phyloP scores from a whole-genome alignment of 192 early-diverging fungal species.

The Coemansia biformis region DNA sequence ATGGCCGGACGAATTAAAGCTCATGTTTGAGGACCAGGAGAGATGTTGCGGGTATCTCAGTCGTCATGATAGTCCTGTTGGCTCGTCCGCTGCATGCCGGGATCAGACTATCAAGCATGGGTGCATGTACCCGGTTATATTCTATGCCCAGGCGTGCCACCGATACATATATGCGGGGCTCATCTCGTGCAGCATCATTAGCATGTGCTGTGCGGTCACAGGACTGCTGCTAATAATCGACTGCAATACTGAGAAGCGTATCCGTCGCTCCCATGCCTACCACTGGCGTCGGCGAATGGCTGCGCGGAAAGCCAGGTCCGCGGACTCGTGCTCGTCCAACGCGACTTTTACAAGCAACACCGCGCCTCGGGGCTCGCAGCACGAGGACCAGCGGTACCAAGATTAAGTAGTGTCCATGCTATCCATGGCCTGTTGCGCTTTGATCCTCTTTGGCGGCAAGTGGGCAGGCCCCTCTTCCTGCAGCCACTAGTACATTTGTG shows the following conservation, averaged over 20 bases:
- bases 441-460: no score
- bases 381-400: no score
- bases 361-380: no score
- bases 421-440: no score
- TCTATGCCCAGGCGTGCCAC: constrained; percentile 24
- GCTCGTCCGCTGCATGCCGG: constrained; percentile 18
- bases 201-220: constrained; percentile 13
- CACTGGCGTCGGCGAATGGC: constrained; percentile 19
- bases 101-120: constrained; percentile 15
- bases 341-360: no score
- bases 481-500: neutral
- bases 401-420: no score
- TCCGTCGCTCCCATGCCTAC: constrained; percentile 15
- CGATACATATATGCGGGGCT: constrained; percentile 37
- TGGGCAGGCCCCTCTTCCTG: no score
- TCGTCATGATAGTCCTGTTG: constrained; percentile 18
- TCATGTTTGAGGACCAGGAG: constrained; percentile 19
- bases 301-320: constrained; percentile 2
- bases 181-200: constrained; percentile 23
- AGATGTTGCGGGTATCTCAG: constrained; percentile 38
- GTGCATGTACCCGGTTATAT: constrained; percentile 30
- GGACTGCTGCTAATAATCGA: constrained; percentile 24
- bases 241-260: constrained; percentile 15
- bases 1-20: constrained; percentile 30
- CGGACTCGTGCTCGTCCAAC: no score